Percentiles rank a stretch among this genome's conserved stretches.
Conservation (phyloP, 257 asterid genomes). For the Fraxinus excelsior region DNA sequence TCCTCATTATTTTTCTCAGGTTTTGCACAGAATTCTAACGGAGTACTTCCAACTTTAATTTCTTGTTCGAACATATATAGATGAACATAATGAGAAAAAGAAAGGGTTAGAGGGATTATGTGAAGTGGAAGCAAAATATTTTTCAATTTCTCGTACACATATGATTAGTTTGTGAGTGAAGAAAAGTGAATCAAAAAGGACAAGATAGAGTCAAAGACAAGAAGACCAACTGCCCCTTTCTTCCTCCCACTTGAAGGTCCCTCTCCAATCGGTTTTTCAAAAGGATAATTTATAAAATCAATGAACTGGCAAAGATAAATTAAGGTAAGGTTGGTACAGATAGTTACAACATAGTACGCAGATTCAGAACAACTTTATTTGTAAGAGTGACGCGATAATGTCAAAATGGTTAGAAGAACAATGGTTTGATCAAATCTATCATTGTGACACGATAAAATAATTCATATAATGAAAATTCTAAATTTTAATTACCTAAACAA, state of each 20-base stretch:
- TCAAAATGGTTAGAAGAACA: too few species aligned
- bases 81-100: constrained; percentile 40
- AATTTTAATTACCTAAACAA: too few species aligned
- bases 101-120: constrained; percentile 51
- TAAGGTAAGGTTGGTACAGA: too few species aligned
- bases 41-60: too few species aligned
- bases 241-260: constrained; percentile 45
- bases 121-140: constrained; percentile 95
- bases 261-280: constrained; percentile 92
- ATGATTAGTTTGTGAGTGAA: constrained; percentile 93
- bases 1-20: constrained; percentile 27
- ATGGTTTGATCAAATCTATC: too few species aligned
- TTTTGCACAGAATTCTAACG: too few species aligned
- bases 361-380: too few species aligned
- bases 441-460: too few species aligned
- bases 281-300: constrained; percentile 13
- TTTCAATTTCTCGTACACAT: constrained; percentile 55
- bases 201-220: constrained; percentile 47
- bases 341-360: too few species aligned
- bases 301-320: too few species aligned
- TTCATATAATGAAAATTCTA: too few species aligned
- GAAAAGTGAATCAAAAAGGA: constrained; percentile 41
- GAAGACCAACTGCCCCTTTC: constrained; percentile 68
- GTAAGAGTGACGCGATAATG: too few species aligned
- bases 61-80: constrained; percentile 31